Conservation (phyloP, 73 alveolate species). For the Tetrahymena elliotti region DNA sequence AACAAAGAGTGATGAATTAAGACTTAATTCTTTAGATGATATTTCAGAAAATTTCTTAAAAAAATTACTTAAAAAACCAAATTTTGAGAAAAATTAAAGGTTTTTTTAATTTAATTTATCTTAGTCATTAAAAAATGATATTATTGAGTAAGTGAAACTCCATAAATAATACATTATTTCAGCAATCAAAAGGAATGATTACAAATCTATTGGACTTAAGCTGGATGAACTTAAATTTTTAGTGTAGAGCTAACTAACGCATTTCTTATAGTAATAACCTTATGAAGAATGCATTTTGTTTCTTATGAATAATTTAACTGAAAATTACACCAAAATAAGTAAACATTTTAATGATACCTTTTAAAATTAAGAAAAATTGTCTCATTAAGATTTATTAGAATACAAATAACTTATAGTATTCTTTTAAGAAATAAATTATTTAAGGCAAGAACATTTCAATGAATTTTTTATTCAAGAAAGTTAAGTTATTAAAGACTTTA, state of each 20-base stretch:
- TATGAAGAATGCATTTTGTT: background rate
- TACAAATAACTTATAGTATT: background rate
- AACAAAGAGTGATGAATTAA: background rate
- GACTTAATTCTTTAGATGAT: background rate
- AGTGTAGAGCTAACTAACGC: background rate
- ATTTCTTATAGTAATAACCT: background rate
- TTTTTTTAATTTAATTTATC: background rate
- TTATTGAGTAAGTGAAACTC: background rate
- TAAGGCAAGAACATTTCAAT: background rate
- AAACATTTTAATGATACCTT: too few relatives aligned
- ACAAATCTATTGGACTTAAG: too few relatives aligned
- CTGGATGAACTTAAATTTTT: too few relatives aligned
- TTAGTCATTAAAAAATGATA: too few relatives aligned
- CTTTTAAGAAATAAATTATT: background rate
- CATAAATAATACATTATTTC: background rate
- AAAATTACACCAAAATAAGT: too few relatives aligned
- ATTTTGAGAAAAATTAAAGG: too few relatives aligned
- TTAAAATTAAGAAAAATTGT: too few relatives aligned
- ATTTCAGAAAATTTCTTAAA: too few relatives aligned
- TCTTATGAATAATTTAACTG: background rate
- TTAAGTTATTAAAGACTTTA: background rate
- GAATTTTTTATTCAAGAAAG: background rate
- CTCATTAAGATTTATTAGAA: background rate
- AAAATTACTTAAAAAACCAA: background rate
- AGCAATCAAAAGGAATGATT: background rate